Conservation (phyloP, 2,329 filamentous ascomycete genomes). For the Epichloe sp. region DNA sequence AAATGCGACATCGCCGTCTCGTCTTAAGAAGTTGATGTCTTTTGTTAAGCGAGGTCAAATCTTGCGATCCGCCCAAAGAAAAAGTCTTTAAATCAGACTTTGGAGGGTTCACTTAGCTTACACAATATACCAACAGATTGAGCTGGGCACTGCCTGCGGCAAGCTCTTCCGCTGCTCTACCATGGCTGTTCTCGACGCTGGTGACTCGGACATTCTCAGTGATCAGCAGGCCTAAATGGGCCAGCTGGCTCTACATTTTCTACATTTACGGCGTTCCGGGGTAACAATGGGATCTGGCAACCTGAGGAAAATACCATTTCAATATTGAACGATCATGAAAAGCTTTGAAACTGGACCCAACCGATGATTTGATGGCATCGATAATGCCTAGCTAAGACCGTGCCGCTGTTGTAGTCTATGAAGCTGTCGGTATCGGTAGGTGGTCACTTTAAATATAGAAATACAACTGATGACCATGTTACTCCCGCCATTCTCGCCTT, state of each 20-base stretch:
- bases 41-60: constrained; percentile 11
- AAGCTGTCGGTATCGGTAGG: constrained; percentile 2
- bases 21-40: not conserved
- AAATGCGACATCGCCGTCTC: not conserved
- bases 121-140: constrained; percentile 56
- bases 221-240: constrained; percentile 50
- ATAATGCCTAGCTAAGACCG: constrained; percentile 13
- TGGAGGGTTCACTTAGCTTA: constrained; percentile 69
- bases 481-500: not conserved
- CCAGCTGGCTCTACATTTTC: constrained; percentile 13
- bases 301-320: constrained; percentile 25
- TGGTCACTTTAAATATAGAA: constrained; percentile 10
- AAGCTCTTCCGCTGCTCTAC: constrained; percentile 98
- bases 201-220: constrained; percentile 94
- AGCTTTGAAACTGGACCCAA: constrained; percentile 12
- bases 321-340: constrained; percentile 13
- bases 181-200: constrained; percentile 93
- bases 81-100: constrained; percentile 73
- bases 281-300: constrained; percentile 21
- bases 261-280: constrained; percentile 32
- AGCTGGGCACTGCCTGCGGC: constrained; percentile 95
- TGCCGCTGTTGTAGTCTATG: constrained; percentile 3
- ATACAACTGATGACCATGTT: constrained; percentile 9
- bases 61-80: constrained; percentile 65
- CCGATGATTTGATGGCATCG: not conserved